These are phyloP conservation scores for Scheffersomyces parashehatae DNA, from an alignment of 1,139 yeast species.

Conservation along the genomic window DNA sequence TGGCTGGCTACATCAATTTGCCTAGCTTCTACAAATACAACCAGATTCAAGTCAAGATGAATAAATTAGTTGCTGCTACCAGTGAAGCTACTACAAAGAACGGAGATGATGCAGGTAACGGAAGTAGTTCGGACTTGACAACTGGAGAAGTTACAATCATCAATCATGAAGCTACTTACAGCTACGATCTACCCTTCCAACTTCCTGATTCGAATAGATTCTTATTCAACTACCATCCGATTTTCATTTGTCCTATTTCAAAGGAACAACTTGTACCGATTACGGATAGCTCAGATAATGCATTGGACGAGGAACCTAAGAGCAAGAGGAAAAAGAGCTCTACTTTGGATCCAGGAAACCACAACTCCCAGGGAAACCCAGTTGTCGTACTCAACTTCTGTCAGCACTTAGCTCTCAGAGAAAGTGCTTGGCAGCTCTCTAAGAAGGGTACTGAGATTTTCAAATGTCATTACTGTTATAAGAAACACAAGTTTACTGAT, in stretches of 20 bases:
- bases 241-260: constrained; percentile 88
- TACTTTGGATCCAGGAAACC: constrained; percentile 1
- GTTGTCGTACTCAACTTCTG: constrained; percentile 48
- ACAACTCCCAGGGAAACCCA: constrained; percentile 27
- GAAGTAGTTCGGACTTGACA: not conserved
- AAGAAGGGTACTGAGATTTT: constrained; percentile 44
- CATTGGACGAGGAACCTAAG: constrained; percentile 10
- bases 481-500: constrained; percentile 44
- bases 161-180: constrained; percentile 22
- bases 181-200: constrained; percentile 45
- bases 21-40: constrained; percentile 72
- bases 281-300: constrained; percentile 20
- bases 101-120: not conserved
- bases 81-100: constrained; percentile 2
- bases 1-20: constrained; percentile 72
- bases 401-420: constrained; percentile 46
- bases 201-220: constrained; percentile 43
- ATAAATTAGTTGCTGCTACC: constrained; percentile 16
- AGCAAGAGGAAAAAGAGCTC: constrained; percentile 22
- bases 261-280: constrained; percentile 67
- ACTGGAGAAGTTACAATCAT: constrained; percentile 16
- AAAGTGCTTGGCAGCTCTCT: constrained; percentile 46
- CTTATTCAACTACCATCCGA: constrained; percentile 67
- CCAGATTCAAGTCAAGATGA: constrained; percentile 46
- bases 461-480: constrained; percentile 52